A percentile compares a stretch with the other conserved stretches of the same genome.
phyloP scores from a whole-genome alignment of 345 rosid genomes.

The Ailanthus altissimus region DNA sequence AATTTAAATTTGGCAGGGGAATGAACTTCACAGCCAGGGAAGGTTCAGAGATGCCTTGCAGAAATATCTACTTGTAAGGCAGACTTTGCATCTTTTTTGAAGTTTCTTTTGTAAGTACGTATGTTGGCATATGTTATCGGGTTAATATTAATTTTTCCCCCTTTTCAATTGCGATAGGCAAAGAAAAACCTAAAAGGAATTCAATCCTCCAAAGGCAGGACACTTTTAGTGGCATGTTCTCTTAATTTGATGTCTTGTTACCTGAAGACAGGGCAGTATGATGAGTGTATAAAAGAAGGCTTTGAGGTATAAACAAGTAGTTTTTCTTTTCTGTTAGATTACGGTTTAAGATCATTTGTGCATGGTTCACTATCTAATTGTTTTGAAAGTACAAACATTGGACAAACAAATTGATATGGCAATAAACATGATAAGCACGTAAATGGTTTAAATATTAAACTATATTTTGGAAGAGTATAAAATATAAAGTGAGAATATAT shows the following conservation, averaged over 20 bases:
- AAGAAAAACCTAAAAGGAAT: constrained; percentile 75
- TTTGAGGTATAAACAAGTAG: constrained; percentile 60
- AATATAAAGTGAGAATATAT: constrained; percentile 2
- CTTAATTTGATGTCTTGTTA: constrained; percentile 97
- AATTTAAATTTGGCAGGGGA: constrained; percentile 58
- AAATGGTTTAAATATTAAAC: neutral
- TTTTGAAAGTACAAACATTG: neutral
- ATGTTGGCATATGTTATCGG: neutral
- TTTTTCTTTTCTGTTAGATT: neutral
- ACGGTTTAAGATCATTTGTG: neutral
- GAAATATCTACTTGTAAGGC: constrained; percentile 82
- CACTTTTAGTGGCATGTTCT: constrained; percentile 77
- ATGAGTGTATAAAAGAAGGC: constrained; percentile 81
- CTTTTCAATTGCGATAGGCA: constrained; percentile 52
- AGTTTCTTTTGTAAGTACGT: neutral
- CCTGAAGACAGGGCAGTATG: constrained; percentile 68
- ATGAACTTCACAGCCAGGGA: constrained; percentile 82
- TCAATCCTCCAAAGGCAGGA: constrained; percentile 57
- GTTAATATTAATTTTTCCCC: constrained; percentile 10
- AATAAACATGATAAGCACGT: neutral
- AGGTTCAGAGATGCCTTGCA: constrained; percentile 63
- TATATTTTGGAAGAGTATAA: neutral
- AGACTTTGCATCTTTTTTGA: constrained; percentile 15
- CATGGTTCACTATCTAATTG: constrained; percentile 3
- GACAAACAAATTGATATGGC: neutral